Evolutionary conservation across 257 asterid species (phyloP).

Genomic region (Phtheirospermum japonicum): DNA sequence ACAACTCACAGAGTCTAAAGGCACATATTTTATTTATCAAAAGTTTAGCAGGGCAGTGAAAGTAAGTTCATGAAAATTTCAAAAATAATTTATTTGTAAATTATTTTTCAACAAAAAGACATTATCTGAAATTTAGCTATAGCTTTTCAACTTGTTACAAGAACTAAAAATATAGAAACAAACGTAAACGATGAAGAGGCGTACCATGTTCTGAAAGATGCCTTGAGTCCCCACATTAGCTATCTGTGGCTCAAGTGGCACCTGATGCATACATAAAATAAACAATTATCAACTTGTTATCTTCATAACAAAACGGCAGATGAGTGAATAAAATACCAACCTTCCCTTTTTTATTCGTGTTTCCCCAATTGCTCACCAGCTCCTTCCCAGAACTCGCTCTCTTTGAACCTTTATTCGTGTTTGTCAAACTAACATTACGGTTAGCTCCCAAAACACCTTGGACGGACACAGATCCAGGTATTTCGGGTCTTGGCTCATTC

Average conservation of each 20-base stretch:
- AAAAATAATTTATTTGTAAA: too few relatives aligned
- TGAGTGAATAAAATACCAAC: slow-evolving; percentile 39
- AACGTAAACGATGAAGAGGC: slow-evolving; percentile 33
- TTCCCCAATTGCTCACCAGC: slow-evolving; percentile 37
- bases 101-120: background rate
- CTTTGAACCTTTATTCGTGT: slow-evolving; percentile 48
- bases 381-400: slow-evolving; percentile 65
- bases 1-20: slow-evolving; percentile 7
- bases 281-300: slow-evolving; percentile 7
- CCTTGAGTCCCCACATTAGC: slow-evolving; percentile 51
- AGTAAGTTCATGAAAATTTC: background rate
- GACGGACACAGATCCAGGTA: slow-evolving; percentile 39
- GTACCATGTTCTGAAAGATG: slow-evolving; percentile 62
- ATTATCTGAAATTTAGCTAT: background rate
- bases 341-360: slow-evolving; percentile 69
- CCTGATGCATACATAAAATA: slow-evolving; percentile 42
- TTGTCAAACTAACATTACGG: slow-evolving; percentile 33
- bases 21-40: slow-evolving; percentile 2
- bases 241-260: slow-evolving; percentile 51
- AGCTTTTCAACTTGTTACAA: background rate
- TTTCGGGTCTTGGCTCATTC: slow-evolving; percentile 37
- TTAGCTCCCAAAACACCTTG: slow-evolving; percentile 42
- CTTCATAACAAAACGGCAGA: slow-evolving; percentile 13
- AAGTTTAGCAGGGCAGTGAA: background rate
- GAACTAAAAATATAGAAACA: slow-evolving; percentile 5